Evolutionary conservation across 2,329 filamentous ascomycete species (phyloP), one percentile per base, ranked within the genome.

Genomic region (Dendryphion nanum): DNA sequence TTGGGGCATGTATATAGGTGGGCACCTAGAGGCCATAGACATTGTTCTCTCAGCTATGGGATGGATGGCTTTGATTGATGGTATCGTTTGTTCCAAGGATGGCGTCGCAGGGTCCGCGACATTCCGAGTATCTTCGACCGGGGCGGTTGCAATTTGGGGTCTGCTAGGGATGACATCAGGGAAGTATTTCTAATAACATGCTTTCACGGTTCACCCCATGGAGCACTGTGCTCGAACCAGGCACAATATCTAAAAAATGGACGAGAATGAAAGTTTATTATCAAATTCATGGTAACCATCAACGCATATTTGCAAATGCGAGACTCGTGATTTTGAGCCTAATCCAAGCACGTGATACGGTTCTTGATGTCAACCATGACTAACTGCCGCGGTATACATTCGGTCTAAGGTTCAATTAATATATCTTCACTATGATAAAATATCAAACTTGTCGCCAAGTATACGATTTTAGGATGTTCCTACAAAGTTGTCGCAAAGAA

Each of bases 11-110:
- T 52, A 54, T 40, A n/a, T 46, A 2, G 39, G 41, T 2, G 45
- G 45, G 3, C 40, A 54, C 37, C 28, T 50, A 12, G 44, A 52
- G 35, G 51, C 47, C 12, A 44, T 52, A 36, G 48, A 54, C 14
- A 52, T 37, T 2, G 15, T 52, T 10, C 19, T 51, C 17, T 32
- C 47, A 6, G 41, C 33, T 7, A 40, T 54, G 30, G 47, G 37
- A 16, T 52, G 41, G 41, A 48, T 52, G 32, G 48, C 39, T 7
- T 19, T 50, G 3, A 35, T 52, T 18, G 48, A 52, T 31, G 41
- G 43, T 6, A 8, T 44, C 3, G 45, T 52, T 2, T 52, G 44
- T 21, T 26, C 36, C 15, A 44, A 47, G 18, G 34, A 50, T 18
- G 47, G 48, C 3, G 16, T 35, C 16, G 37, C 37, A 13, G 48